Evolutionary conservation across 495 filamentous ascomycete genomes (phyloP), one percentile per base, ranked within the genome.

Genomic region (Diplogelasinospora grovesii): DNA sequence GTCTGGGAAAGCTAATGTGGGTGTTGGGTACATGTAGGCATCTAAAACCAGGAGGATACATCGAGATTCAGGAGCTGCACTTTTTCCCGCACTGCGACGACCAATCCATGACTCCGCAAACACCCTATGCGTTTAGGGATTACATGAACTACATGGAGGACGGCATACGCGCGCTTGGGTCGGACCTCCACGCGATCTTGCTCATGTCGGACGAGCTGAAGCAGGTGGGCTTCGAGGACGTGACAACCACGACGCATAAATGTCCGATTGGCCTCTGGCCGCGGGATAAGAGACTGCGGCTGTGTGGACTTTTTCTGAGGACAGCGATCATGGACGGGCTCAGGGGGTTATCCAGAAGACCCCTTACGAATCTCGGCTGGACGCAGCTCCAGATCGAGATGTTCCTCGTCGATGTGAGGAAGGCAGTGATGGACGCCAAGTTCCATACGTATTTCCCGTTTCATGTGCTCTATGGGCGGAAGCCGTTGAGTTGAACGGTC

Each of bases 51-150:
- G 73, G 74, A 35, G 75, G 68, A 24, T 78, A 69, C 56, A 52
- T 77, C 26, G 76, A 80, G 42, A 53, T 74, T 40, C 65, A 73
- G 41, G 74, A 79, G 41, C 51, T 72, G 19, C 48, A 53, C 23
- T 57, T 60, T 27, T 44, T 44, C 40, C 54, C 68, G 15, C 35
- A 44, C 8, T 65, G 60, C 45, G 69, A 74, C 46, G 74, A 77
- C 58, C 49, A 54, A 23, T 64, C 57, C 27, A 32, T 61, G 13
- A 53, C 36, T 2, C 36, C 49, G 0, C 14, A 33, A 8, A 56
- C 50, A 0, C 63, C 61, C 11, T 66, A 63, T 43, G 59, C 63
- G n/a, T 42, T 60, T 27, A 56, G 61, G 16, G 59, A 64, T 45
- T 63, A 50, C 41, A 36, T 57, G 14, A 45, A 40, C 25, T 63